Percentiles rank a stretch among this genome's conserved stretches.
phyloP scores from a whole-genome alignment of 2,329 filamentous ascomycete genomes.

The Microsporum audouinii region DNA sequence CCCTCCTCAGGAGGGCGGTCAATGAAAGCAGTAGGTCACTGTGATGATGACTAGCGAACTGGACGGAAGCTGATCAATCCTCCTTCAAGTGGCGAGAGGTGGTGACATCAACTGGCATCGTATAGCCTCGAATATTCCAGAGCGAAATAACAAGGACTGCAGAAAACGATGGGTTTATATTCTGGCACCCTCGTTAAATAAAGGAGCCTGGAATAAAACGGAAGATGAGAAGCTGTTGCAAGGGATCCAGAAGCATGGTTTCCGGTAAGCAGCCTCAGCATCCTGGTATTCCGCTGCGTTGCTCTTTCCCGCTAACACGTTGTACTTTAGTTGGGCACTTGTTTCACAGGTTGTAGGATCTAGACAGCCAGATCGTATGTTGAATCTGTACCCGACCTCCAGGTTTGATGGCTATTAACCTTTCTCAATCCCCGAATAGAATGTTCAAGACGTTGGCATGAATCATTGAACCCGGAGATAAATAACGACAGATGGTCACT shows the following conservation, averaged over 20 bases:
- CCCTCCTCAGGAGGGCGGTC: conserved; percentile 1
- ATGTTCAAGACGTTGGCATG: conserved; percentile 5
- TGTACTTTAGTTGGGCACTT: neutral
- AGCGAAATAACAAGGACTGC: conserved; percentile 4
- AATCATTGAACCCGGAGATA: conserved; percentile 6
- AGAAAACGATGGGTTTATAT: conserved; percentile 8
- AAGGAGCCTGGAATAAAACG: conserved; percentile 7
- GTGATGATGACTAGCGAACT: neutral
- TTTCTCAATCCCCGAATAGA: neutral
- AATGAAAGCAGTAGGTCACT: conserved; percentile 5
- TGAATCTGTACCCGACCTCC: neutral
- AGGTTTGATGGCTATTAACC: neutral
- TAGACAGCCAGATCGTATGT: conserved; percentile 6
- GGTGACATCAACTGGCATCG: conserved; percentile 8
- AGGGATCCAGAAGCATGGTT: conserved; percentile 6
- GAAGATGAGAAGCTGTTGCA: conserved; percentile 7
- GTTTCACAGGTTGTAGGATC: conserved; percentile 7
- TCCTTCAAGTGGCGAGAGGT: neutral
- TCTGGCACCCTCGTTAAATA: conserved; percentile 4
- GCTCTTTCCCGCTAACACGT: neutral
- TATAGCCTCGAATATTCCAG: conserved; percentile 7
- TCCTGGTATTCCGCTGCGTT: neutral
- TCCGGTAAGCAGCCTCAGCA: neutral
- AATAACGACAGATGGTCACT: conserved; percentile 7
- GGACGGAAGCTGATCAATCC: neutral